These are phyloP conservation scores for Petunia secreta DNA, from an alignment of 257 asterid genomes.

Conservation along the genomic window DNA sequence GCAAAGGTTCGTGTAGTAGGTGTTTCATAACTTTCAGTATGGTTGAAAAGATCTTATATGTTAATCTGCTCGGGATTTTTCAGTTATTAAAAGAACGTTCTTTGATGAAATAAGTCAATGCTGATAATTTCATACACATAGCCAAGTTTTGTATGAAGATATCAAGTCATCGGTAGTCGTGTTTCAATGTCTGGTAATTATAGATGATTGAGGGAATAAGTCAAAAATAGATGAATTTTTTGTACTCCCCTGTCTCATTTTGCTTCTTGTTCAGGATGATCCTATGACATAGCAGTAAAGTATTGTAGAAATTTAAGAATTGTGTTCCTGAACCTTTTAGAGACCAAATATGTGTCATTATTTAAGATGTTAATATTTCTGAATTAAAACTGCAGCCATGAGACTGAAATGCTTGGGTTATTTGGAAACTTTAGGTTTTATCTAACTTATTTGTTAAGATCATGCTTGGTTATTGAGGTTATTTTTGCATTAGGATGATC, in stretches of 20 bases:
- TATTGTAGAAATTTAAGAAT: not conserved
- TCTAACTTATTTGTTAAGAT: too few relatives aligned
- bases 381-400: not conserved
- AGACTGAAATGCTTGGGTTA: constrained; percentile 9
- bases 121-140: not conserved
- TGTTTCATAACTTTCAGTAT: too few relatives aligned
- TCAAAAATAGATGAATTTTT: not conserved
- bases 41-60: too few relatives aligned
- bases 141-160: too few relatives aligned
- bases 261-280: not conserved
- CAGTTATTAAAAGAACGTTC: too few relatives aligned
- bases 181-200: not conserved
- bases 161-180: not conserved
- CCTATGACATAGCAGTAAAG: not conserved
- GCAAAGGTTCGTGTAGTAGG: too few relatives aligned
- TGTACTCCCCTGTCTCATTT: not conserved
- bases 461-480: too few relatives aligned
- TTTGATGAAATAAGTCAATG: constrained; percentile 3
- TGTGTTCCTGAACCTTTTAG: constrained; percentile 81
- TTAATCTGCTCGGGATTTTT: too few relatives aligned
- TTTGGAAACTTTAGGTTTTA: not conserved
- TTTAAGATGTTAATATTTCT: constrained; percentile 2
- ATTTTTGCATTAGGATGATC: too few relatives aligned
- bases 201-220: not conserved
- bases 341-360: constrained; percentile 70